Evolutionary conservation across 2,329 filamentous ascomycete species (phyloP).

Genomic region (Aspergillus pseudoterreus): DNA sequence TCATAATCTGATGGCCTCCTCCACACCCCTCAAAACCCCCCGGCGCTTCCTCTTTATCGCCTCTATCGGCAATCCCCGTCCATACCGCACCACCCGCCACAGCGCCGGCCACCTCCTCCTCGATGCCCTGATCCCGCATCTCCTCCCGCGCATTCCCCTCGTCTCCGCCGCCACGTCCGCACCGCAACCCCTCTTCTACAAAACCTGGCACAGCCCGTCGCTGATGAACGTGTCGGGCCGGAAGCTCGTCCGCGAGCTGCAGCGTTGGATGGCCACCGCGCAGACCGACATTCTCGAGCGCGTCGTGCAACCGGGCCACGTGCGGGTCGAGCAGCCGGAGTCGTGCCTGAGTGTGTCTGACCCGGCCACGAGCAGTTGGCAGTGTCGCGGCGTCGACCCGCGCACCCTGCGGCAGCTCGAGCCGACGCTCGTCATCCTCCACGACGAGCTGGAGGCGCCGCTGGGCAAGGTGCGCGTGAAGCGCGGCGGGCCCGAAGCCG

Average conservation of each 20-base stretch:
- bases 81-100: constrained; percentile 75
- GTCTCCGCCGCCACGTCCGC: constrained; percentile 49
- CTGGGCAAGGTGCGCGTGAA: constrained; percentile 65
- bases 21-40: constrained; percentile 13
- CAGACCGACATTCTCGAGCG: constrained; percentile 9
- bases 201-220: constrained; percentile 64
- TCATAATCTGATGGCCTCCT: too few species aligned
- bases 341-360: neutral
- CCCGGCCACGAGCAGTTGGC: constrained; percentile 7
- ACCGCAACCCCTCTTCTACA: constrained; percentile 21
- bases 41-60: constrained; percentile 64
- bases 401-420: constrained; percentile 10
- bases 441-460: constrained; percentile 79
- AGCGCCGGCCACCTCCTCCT: constrained; percentile 81
- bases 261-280: constrained; percentile 31
- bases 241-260: constrained; percentile 65
- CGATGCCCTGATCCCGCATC: constrained; percentile 52
- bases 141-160: constrained; percentile 45
- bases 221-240: constrained; percentile 83
- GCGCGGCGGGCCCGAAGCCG: constrained; percentile 51
- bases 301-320: constrained; percentile 4
- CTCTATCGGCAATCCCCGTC: constrained; percentile 79
- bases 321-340: neutral
- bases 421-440: constrained; percentile 67
- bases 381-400: constrained; percentile 18